These are phyloP conservation scores for Handroanthus guayacan DNA, from an alignment of 257 asterid species.

Conservation along the genomic window DNA sequence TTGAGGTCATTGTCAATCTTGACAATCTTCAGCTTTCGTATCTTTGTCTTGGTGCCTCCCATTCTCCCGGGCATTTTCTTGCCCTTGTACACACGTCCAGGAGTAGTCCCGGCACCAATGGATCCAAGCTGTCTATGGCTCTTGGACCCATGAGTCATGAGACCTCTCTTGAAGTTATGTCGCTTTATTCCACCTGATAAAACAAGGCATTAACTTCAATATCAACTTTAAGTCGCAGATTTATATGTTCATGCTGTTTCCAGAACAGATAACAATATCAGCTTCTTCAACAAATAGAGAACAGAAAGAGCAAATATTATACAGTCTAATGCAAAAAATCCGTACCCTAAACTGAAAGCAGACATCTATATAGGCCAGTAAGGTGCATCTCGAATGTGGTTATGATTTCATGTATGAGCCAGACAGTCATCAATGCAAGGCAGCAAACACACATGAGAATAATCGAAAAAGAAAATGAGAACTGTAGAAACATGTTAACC, in stretches of 20 bases:
- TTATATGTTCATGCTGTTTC: conserved; percentile 7
- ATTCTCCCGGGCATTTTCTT: conserved; percentile 99
- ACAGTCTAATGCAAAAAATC: not conserved
- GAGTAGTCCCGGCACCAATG: conserved; percentile 98
- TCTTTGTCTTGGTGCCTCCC: conserved; percentile 94
- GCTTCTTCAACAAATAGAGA: not conserved
- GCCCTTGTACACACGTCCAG: conserved; percentile 90
- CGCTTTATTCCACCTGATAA: conserved; percentile 94
- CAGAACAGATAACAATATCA: not conserved
- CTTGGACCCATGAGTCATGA: conserved; percentile 93
- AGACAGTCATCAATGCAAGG: too few species aligned
- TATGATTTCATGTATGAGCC: too few species aligned
- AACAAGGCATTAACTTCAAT: conserved; percentile 24
- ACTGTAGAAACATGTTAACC: too few species aligned
- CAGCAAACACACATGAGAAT: too few species aligned
- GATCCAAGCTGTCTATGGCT: conserved; percentile 94
- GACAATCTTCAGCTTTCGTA: conserved; percentile 76
- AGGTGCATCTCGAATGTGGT: too few species aligned
- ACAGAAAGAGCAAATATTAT: not conserved
- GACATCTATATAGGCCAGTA: too few species aligned
- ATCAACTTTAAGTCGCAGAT: not conserved
- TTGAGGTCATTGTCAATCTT: conserved; percentile 87
- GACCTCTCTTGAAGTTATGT: conserved; percentile 93
- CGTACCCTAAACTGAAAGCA: too few species aligned
- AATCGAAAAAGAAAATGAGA: too few species aligned